phyloP scores from a whole-genome alignment of 192 early-diverging fungal species.

The Coemansia reversa region DNA sequence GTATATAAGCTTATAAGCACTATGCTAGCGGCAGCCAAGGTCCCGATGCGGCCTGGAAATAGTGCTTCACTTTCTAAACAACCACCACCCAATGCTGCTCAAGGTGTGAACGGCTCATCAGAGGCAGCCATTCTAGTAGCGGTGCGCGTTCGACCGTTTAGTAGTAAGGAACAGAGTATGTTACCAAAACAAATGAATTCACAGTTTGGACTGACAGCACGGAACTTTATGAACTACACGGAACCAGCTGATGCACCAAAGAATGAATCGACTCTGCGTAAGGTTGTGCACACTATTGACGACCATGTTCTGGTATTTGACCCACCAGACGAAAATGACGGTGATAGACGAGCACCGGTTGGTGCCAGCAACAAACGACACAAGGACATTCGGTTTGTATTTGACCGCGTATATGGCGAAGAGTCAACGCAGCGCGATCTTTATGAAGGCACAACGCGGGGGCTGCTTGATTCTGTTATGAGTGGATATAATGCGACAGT shows the following conservation, averaged over 20 bases:
- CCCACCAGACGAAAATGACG: conserved; percentile 60
- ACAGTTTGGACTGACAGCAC: conserved; percentile 52
- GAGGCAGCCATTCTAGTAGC: conserved; percentile 53
- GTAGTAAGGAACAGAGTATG: conserved; percentile 48
- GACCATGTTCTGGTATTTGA: conserved; percentile 76
- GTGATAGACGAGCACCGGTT: conserved; percentile 37
- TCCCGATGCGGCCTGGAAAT: conserved; percentile 3
- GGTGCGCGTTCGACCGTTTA: conserved; percentile 65
- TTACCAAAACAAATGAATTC: conserved; percentile 38
- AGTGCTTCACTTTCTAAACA: background rate
- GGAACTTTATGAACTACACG: conserved; percentile 46
- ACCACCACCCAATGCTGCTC: background rate
- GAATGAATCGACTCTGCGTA: conserved; percentile 31
- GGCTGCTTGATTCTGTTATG: conserved; percentile 68
- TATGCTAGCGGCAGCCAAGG: conserved; percentile 11
- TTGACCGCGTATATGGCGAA: conserved; percentile 78
- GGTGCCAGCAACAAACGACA: conserved; percentile 63
- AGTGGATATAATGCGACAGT: conserved; percentile 84
- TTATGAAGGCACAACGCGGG: conserved; percentile 68
- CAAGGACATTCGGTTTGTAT: conserved; percentile 71
- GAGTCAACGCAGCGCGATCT: conserved; percentile 66
- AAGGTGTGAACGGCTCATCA: background rate
- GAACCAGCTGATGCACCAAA: conserved; percentile 16
- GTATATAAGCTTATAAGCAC: background rate
- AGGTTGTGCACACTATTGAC: conserved; percentile 63